Percentiles rank a stretch among this genome's conserved stretches.
Evolutionary conservation across 2,329 filamentous ascomycete species (phyloP).

Genomic region (Keithomyces neogunnii): DNA sequence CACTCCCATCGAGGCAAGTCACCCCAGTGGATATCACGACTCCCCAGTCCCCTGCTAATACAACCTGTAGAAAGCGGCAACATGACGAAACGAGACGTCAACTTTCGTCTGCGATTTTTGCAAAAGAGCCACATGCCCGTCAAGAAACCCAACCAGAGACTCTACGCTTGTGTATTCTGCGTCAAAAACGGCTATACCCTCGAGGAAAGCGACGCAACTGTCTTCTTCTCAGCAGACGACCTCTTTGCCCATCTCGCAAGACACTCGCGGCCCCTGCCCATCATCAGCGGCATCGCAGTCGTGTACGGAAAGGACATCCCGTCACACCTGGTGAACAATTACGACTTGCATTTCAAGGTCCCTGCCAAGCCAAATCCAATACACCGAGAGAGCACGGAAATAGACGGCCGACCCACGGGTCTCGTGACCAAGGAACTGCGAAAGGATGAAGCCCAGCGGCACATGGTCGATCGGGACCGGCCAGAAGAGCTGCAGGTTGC

Average conservation of each 20-base stretch:
- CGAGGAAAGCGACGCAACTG: constrained; percentile 47
- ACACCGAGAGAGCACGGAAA: constrained; percentile 28
- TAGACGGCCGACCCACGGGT: constrained; percentile 34
- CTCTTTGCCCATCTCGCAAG: constrained; percentile 45
- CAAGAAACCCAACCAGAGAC: constrained; percentile 40
- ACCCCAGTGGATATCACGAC: constrained; percentile 7
- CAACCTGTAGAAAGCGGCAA: constrained; percentile 26
- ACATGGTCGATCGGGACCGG: constrained; percentile 31
- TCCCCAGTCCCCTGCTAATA: background rate
- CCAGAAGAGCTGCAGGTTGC: constrained; percentile 36
- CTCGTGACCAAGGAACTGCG: constrained; percentile 39
- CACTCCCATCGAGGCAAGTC: constrained; percentile 35
- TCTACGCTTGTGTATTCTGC: constrained; percentile 49
- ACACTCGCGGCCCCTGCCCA: constrained; percentile 44
- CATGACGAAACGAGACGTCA: constrained; percentile 34
- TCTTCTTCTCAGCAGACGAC: constrained; percentile 45
- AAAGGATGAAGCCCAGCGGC: constrained; percentile 33
- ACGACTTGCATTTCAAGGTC: constrained; percentile 41
- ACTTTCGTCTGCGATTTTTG: constrained; percentile 45
- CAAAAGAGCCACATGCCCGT: constrained; percentile 46
- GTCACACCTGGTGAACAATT: constrained; percentile 34
- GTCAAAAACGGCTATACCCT: constrained; percentile 37
- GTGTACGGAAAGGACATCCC: constrained; percentile 36
- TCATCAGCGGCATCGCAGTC: constrained; percentile 38
- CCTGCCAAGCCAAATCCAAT: constrained; percentile 32